Conservation (phyloP, 2,329 filamentous ascomycete genomes). For the Pyrenochaeta sp. region DNA sequence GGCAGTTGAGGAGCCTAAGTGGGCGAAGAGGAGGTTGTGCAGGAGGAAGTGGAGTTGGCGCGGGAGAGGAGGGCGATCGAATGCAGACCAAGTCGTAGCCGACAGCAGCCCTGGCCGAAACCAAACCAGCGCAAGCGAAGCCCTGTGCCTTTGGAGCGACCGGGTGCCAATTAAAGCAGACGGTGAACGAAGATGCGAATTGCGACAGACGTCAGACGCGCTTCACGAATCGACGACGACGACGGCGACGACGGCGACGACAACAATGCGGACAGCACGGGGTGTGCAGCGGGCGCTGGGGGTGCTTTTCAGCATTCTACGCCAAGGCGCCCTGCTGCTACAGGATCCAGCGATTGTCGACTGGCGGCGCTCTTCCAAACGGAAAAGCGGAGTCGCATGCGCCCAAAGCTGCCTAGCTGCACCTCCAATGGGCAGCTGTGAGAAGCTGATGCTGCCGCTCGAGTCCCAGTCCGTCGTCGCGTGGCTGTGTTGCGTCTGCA, state of each 20-base stretch:
- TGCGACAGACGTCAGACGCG: background rate
- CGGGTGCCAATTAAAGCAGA: background rate
- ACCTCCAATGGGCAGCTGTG: conserved; percentile 21
- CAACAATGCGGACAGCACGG: background rate
- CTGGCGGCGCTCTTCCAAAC: conserved; percentile 20
- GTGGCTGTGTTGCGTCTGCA: conserved; percentile 19
- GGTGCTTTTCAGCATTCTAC: conserved; percentile 6
- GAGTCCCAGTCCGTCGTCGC: conserved; percentile 14
- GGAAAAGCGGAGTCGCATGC: conserved; percentile 24
- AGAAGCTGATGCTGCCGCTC: conserved; percentile 14
- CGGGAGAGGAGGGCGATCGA: conserved; percentile 18
- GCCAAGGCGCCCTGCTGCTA: conserved; percentile 11
- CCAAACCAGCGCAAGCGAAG: background rate
- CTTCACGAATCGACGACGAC: background rate
- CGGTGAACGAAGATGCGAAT: background rate
- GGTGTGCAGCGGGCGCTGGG: background rate
- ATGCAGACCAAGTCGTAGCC: conserved; percentile 3
- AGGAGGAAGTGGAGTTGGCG: conserved; percentile 28
- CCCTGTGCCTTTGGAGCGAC: background rate
- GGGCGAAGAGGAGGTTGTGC: conserved; percentile 22
- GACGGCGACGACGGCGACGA: background rate
- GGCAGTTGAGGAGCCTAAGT: conserved; percentile 16
- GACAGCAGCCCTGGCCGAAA: background rate
- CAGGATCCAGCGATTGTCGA: conserved; percentile 12
- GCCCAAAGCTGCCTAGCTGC: conserved; percentile 16